Conservation (phyloP, 2,329 filamentous ascomycete species). For the Botrytis sinoallii region DNA sequence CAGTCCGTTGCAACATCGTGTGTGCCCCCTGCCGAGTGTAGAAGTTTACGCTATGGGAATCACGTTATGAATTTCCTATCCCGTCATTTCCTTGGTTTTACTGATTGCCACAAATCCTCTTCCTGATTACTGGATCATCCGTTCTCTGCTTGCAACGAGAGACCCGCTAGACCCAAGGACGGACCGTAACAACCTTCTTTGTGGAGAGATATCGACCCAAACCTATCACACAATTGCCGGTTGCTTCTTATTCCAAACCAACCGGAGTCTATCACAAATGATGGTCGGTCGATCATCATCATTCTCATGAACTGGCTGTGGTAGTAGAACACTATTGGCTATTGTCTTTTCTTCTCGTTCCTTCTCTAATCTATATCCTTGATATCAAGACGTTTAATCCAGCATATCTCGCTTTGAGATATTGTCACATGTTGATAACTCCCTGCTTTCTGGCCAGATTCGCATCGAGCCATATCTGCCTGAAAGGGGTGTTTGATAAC, state of each 20-base stretch:
- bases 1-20: slow-evolving; percentile 22
- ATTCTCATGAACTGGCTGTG: background rate
- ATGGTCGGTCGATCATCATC: slow-evolving; percentile 15
- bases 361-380: slow-evolving; percentile 21
- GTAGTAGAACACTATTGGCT: slow-evolving; percentile 10
- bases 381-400: slow-evolving; percentile 13
- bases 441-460: slow-evolving; percentile 16
- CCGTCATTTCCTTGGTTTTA: slow-evolving; percentile 26
- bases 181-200: slow-evolving; percentile 25
- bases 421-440: slow-evolving; percentile 21
- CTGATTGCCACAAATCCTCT: slow-evolving; percentile 22
- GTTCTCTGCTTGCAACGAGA: slow-evolving; percentile 23
- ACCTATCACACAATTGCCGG: slow-evolving; percentile 29
- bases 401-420: slow-evolving; percentile 15
- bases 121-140: slow-evolving; percentile 27
- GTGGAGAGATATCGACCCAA: slow-evolving; percentile 22
- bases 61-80: slow-evolving; percentile 35
- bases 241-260: slow-evolving; percentile 22
- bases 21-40: slow-evolving; percentile 28
- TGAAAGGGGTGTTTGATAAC: slow-evolving; percentile 18
- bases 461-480: slow-evolving; percentile 12
- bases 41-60: slow-evolving; percentile 26
- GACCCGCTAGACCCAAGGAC: slow-evolving; percentile 22
- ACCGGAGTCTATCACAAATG: slow-evolving; percentile 22
- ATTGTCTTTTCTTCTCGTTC: slow-evolving; percentile 8